Conservation (phyloP, 192 early-diverging fungal species). For the Linnemannia schmuckeri region DNA sequence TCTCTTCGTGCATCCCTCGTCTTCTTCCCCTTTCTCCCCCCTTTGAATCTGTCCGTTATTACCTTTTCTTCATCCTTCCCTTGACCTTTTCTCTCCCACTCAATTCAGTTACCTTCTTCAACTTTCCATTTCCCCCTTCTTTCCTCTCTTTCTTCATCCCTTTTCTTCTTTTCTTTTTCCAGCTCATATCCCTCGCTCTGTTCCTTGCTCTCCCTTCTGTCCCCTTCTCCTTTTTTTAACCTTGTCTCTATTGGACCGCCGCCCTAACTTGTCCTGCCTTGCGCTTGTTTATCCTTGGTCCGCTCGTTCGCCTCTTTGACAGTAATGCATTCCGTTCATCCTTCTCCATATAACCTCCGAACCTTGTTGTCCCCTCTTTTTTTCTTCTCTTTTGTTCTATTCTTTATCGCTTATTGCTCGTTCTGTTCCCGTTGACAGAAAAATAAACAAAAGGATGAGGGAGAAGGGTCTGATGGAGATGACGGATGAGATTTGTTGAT, state of each 20-base stretch:
- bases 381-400: neutral
- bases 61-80: neutral
- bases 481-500: too few species aligned
- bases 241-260: neutral
- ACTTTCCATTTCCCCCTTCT: neutral
- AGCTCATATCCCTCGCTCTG: neutral
- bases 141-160: neutral
- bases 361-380: neutral
- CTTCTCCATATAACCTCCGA: neutral
- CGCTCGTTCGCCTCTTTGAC: neutral
- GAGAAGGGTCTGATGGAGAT: too few species aligned
- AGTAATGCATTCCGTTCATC: neutral
- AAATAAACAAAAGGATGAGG: too few species aligned
- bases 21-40: neutral
- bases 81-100: neutral
- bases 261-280: neutral
- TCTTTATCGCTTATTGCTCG: too few species aligned
- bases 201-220: neutral
- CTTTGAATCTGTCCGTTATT: neutral
- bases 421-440: too few species aligned
- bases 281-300: neutral
- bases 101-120: neutral
- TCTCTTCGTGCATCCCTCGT: neutral
- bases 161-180: neutral
- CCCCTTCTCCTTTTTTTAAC: neutral